Evolutionary conservation across 352 stramenopile species (phyloP), one percentile per base, ranked within the genome.

Genomic region (Phytophthora sp.): DNA sequence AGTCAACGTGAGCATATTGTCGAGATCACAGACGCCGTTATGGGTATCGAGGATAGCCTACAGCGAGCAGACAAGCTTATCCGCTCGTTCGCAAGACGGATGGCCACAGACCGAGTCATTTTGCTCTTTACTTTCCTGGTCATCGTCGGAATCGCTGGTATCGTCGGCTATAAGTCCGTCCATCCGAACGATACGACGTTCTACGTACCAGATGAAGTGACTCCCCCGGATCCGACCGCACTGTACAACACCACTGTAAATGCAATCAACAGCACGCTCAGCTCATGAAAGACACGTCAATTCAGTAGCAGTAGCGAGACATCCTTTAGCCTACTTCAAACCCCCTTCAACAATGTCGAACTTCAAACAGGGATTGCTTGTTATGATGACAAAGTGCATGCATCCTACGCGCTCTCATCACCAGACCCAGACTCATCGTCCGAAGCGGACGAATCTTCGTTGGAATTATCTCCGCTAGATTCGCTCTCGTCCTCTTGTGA

Each of bases 1-100:
- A 72, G 90, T 51, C 88, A 96, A 73, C 86, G 88, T 5, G 77
- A 96, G 21, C 88, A 96, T 65, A 90, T 96, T 57, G 86, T 94
- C n/a, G 73, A 77, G 50, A 94, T 96, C 69, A 96, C 88, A 23
- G 88, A 94, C 60, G 82, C 93, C 13, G 88, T 96, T 23, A 93
- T 94, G 88, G 82, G 84, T 45, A 94, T 94, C 62, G 88, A 96
- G 30, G 84, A 94, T 69, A 84, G 73, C 35, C 58, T 96, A 4
- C 67, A 80, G 59, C 86, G 86, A n/a, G 88, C 88, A 27, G 86
- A 94, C 71, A 88, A 85, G 57, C 82, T 94, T 20, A 90, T 96
- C 26, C 81, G 85, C 21, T 87, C 84, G 11, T 94, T 96, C 41
- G 84, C 84, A 16, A 74, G 88, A 16, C 80, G 88, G 18, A 94